A percentile compares a stretch with the other conserved stretches of the same genome.
Evolutionary conservation across 306 rosid genomes (phyloP).

Genomic region (Ochetophila trinervis): DNA sequence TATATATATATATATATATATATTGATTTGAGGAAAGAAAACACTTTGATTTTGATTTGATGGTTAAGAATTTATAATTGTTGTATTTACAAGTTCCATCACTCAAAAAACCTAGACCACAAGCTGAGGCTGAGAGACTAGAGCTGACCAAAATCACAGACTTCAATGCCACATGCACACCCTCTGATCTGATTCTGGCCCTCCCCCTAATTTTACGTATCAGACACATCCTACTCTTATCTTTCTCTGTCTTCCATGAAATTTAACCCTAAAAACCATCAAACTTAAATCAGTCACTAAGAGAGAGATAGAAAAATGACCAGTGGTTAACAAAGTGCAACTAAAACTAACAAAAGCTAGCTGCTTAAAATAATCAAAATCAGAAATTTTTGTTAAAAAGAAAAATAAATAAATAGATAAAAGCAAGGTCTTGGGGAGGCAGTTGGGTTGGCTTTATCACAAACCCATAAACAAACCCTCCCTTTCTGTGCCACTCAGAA

Average conservation of each 20-base stretch:
- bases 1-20: background rate
- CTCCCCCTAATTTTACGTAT: background rate
- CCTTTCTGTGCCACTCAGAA: constrained; percentile 54
- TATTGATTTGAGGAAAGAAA: constrained; percentile 20
- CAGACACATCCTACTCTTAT: background rate
- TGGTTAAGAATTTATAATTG: constrained; percentile 40
- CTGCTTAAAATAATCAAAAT: constrained; percentile 4
- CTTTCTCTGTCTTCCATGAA: background rate
- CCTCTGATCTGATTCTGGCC: too few relatives aligned
- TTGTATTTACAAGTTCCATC: constrained; percentile 5
- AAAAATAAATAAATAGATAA: background rate
- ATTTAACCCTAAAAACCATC: constrained; percentile 25
- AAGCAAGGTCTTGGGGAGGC: constrained; percentile 5
- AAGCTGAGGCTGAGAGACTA: too few relatives aligned
- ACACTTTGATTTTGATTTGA: constrained; percentile 46
- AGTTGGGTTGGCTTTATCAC: constrained; percentile 58
- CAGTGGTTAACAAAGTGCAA: constrained; percentile 46
- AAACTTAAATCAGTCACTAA: constrained; percentile 11
- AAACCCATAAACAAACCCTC: constrained; percentile 52
- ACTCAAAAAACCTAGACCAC: constrained; percentile 13
- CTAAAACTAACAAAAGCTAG: constrained; percentile 7
- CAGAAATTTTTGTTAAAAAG: background rate
- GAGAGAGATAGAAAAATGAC: constrained; percentile 15
- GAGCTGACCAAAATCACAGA: constrained; percentile 22
- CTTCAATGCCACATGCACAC: constrained; percentile 22